These are phyloP conservation scores for Cystobasidium ongulense DNA, from an alignment of 768 basidiomycete genomes.

Conservation along the genomic window DNA sequence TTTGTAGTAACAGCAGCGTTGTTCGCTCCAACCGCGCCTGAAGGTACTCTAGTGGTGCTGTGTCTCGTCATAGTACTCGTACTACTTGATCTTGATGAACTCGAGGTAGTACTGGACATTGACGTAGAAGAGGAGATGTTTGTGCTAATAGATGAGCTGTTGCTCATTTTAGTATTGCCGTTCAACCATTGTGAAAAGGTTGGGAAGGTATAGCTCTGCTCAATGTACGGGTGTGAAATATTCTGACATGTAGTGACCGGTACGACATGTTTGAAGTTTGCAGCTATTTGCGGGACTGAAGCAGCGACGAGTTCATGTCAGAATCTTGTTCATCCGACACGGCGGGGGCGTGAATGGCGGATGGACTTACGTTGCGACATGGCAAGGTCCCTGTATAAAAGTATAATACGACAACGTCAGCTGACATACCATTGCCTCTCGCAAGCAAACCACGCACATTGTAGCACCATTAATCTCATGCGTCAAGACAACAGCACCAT, in stretches of 20 bases:
- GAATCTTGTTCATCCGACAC: not conserved
- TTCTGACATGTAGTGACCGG: constrained; percentile 28
- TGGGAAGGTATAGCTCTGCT: constrained; percentile 14
- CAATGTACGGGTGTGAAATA: constrained; percentile 16
- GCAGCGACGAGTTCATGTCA: not conserved
- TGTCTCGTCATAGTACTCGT: not conserved
- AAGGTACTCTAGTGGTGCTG: not conserved
- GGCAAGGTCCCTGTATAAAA: not conserved
- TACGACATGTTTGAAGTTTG: constrained; percentile 18
- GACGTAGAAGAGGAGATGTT: not conserved
- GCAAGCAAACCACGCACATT: not conserved
- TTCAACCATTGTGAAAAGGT: constrained; percentile 10
- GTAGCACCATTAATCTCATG: constrained; percentile 28
- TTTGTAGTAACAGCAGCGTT: not conserved
- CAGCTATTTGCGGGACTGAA: not conserved
- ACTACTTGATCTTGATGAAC: not conserved
- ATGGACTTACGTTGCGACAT: constrained; percentile 1
- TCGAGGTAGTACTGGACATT: not conserved
- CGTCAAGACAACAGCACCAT: constrained; percentile 21
- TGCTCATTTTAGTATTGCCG: not conserved
- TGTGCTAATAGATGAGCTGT: not conserved
- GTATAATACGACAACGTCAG: not conserved
- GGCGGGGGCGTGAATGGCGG: too few relatives aligned
- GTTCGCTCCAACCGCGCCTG: not conserved
- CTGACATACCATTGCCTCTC: not conserved